phyloP scores from a whole-genome alignment of 2,329 filamentous ascomycete genomes.

The Diaporthe velutina region DNA sequence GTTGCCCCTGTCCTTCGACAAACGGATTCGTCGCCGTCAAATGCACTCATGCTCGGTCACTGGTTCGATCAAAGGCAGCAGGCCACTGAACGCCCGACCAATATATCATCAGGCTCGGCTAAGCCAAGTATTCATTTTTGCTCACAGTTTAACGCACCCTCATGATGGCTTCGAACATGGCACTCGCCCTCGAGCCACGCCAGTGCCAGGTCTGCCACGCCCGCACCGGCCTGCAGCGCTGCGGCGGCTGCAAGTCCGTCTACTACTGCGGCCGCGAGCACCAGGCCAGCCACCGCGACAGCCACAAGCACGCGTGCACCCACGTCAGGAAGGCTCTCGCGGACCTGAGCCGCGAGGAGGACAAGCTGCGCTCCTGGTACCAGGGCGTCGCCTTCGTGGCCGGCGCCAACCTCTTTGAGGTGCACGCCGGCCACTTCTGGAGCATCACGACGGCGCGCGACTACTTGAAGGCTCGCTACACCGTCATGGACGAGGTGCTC shows the following conservation, averaged over 20 bases:
- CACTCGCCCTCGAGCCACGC: not conserved
- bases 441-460: conserved; percentile 46
- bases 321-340: conserved; percentile 41
- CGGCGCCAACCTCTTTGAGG: conserved; percentile 47
- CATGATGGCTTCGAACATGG: not conserved
- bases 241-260: conserved; percentile 26
- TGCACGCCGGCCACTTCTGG: conserved; percentile 52
- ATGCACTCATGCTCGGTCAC: not conserved
- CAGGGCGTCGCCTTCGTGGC: no score
- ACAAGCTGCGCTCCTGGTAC: conserved; percentile 39
- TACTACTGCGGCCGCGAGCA: conserved; percentile 46
- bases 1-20: not conserved
- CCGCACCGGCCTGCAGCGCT: not conserved
- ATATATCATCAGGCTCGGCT: no score
- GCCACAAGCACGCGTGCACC: conserved; percentile 45
- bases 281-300: conserved; percentile 41
- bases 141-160: not conserved
- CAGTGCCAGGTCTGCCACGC: not conserved
- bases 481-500: conserved; percentile 46
- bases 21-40: not conserved
- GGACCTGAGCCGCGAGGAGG: conserved; percentile 43
- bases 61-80: not conserved
- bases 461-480: conserved; percentile 53
- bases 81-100: not conserved
- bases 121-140: no score